phyloP scores from a whole-genome alignment of 768 basidiomycete genomes.

The Suillus lakei region DNA sequence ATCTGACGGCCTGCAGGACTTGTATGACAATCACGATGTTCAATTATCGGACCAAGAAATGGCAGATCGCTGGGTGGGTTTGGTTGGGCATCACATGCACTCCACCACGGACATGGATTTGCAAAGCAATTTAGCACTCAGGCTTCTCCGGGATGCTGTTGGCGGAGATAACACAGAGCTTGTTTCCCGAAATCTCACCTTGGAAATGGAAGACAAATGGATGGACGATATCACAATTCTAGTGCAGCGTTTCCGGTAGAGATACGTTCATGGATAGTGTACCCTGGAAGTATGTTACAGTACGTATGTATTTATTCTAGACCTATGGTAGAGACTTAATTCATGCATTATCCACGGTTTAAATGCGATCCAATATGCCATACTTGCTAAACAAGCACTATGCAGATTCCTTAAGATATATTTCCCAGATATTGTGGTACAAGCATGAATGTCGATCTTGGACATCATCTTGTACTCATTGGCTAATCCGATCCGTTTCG shows the following conservation, averaged over 20 bases:
- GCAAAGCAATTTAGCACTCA: conserved; percentile 42
- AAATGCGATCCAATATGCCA: conserved; percentile 1
- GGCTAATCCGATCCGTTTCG: conserved; percentile 15
- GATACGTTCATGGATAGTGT: background rate
- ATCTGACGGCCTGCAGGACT: conserved; percentile 51
- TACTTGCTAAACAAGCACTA: background rate
- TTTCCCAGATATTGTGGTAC: background rate
- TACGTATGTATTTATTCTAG: conserved; percentile 17
- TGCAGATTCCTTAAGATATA: background rate
- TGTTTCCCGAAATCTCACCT: conserved; percentile 48
- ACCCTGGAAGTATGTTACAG: conserved; percentile 9
- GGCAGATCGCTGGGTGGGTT: conserved; percentile 40
- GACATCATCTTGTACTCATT: conserved; percentile 2
- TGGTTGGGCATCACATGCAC: conserved; percentile 34
- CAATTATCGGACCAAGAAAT: conserved; percentile 30
- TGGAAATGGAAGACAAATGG: conserved; percentile 56
- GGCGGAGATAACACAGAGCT: conserved; percentile 45
- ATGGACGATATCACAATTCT: conserved; percentile 55
- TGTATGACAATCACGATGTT: conserved; percentile 37
- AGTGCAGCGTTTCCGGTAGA: conserved; percentile 41
- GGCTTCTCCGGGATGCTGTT: conserved; percentile 46
- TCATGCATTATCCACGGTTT: conserved; percentile 3
- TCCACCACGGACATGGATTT: conserved; percentile 18
- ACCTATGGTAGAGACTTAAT: background rate
- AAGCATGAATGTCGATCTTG: conserved; percentile 1